Conservation (phyloP, 306 rosid species). For the Castanospermum australe region DNA sequence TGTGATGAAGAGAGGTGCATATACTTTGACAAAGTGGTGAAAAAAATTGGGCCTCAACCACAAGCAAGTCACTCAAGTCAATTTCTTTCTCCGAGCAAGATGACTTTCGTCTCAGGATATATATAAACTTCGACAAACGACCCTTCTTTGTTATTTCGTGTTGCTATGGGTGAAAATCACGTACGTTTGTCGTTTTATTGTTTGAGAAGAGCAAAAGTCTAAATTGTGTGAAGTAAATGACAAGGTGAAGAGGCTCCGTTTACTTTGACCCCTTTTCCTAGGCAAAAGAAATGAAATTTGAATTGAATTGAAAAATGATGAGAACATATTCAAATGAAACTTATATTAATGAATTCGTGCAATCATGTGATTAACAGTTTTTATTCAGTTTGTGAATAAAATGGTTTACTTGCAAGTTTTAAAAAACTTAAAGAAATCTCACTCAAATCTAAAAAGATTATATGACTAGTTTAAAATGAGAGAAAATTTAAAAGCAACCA, state of each 20-base stretch:
- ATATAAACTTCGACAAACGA: not conserved
- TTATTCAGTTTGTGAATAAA: too few relatives aligned
- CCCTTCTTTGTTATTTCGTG: not conserved
- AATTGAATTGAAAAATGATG: too few relatives aligned
- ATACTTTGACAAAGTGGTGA: not conserved
- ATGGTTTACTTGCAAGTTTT: too few relatives aligned
- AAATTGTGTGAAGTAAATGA: not conserved
- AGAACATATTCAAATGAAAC: too few relatives aligned
- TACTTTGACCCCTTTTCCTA: not conserved
- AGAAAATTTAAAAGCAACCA: too few relatives aligned
- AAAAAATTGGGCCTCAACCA: not conserved
- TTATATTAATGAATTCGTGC: too few relatives aligned
- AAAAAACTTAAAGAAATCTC: too few relatives aligned
- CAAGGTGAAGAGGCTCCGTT: not conserved
- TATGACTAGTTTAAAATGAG: too few relatives aligned
- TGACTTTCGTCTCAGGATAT: not conserved
- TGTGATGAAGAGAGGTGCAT: not conserved
- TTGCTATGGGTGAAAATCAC: not conserved
- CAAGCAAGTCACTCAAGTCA: constrained; percentile 14
- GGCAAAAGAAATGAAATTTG: too few relatives aligned
- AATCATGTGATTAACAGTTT: too few relatives aligned
- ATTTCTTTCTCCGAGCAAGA: not conserved
- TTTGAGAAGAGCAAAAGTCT: not conserved
- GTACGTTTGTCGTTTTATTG: constrained; percentile 2
- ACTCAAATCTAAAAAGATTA: too few relatives aligned